These are phyloP conservation scores for Funneliformis mosseae DNA, from an alignment of 192 early-diverging fungal species.

Conservation along the genomic window DNA sequence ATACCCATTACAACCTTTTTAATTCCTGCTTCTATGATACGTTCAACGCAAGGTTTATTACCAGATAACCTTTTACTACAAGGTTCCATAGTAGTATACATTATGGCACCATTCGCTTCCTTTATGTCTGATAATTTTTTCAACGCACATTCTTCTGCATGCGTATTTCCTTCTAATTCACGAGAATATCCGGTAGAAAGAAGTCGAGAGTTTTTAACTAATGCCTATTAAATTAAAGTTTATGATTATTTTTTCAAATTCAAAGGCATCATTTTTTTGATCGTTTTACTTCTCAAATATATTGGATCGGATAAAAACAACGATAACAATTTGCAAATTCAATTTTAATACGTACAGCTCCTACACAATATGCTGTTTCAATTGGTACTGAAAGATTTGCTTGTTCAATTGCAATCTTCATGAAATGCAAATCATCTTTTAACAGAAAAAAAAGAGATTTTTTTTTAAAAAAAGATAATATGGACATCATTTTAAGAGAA, in stretches of 20 bases:
- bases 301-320: constrained; percentile 6
- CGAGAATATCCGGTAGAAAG: constrained; percentile 88
- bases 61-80: constrained; percentile 77
- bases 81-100: constrained; percentile 99
- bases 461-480: not conserved
- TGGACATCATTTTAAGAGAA: too few species aligned
- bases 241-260: not conserved
- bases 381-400: constrained; percentile 78
- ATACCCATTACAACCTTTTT: constrained; percentile 82
- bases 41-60: constrained; percentile 73
- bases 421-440: constrained; percentile 66
- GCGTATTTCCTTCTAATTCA: constrained; percentile 95
- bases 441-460: not conserved
- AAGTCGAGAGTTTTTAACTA: constrained; percentile 50
- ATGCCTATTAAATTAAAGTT: not conserved
- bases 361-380: constrained; percentile 89
- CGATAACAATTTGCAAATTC: not conserved
- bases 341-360: constrained; percentile 61
- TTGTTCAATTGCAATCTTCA: constrained; percentile 83
- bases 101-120: constrained; percentile 54
- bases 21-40: constrained; percentile 72
- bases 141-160: constrained; percentile 91
- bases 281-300: not conserved
- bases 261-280: too few species aligned
- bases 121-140: constrained; percentile 59